Base-by-base conservation (phyloP, 495 filamentous ascomycete genomes). In the Alectoria sarmentosa region DNA sequence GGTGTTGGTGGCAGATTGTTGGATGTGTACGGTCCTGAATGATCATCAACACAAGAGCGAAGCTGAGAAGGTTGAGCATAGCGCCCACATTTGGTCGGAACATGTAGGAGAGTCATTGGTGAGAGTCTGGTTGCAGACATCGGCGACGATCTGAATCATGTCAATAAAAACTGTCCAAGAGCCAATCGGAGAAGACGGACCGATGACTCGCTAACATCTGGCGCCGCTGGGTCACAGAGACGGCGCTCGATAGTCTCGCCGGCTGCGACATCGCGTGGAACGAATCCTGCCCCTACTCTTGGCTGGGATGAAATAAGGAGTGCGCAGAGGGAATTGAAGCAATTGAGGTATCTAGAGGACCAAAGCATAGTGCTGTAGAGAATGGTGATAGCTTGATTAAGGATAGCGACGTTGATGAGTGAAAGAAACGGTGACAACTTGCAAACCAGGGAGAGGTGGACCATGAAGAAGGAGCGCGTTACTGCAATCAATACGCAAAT, bases 101-200 rank as follows among this genome's bases (percentile, higher is more conserved):
- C 69, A 70, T 21, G 46, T 39, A n/a, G 55, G 48, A 58, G 54
- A 66, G 55, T 30, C 39, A 48, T 55, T 64, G n/a, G 61, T 28
- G 11, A 59, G 57, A 42, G 54, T 66, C 23, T 49, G 48, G 34
- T 64, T 68, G 69, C 69, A 67, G 21, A 64, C 57, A 59, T 58
- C 41, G 34, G 38, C 63, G 6, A 68, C 59, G 36, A 68, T 60
- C 63, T 70, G 55, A n/a, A 11, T 19, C 28, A 3, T 37, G 36
- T 67, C 44, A 67, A n/a, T 52, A 28, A 17, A 23, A 13, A 41
- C 15, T 56, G 42, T 14, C 0, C 30, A 6, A 48, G 3, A 36
- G 30, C 26, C 21, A 19, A 38, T 32, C 30, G 37, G 34, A 28
- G 39, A 38, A 49, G 26, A 61, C 57, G 41, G 44, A 65, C 61